Percentiles rank a stretch among this genome's conserved stretches.
Conservation (phyloP, 805 yeast genomes). For the Candida easanensis region DNA sequence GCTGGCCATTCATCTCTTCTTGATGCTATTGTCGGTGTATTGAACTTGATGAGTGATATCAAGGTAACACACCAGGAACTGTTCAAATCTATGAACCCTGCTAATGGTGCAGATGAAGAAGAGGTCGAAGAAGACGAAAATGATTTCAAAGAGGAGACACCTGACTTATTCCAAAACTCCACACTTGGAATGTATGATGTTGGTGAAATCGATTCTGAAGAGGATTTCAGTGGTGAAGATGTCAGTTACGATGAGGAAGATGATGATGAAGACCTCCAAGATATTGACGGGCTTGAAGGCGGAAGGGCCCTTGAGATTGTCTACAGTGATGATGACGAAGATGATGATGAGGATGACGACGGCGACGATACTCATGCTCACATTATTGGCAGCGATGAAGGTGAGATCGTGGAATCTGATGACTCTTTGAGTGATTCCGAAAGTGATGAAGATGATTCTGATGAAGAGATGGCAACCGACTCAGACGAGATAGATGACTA, state of each 20-base stretch:
- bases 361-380: conserved; percentile 24
- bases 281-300: conserved; percentile 16
- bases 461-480: conserved; percentile 20
- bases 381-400: conserved; percentile 30
- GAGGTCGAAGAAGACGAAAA: conserved; percentile 54
- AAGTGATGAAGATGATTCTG: conserved; percentile 12
- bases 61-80: conserved; percentile 55
- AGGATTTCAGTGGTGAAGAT: conserved; percentile 52
- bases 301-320: conserved; percentile 28
- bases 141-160: conserved; percentile 63
- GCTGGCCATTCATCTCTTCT: conserved; percentile 62
- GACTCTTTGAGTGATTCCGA: conserved; percentile 16
- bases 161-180: conserved; percentile 82
- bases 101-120: conserved; percentile 50
- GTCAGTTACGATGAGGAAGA: conserved; percentile 46
- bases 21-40: conserved; percentile 55
- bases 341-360: conserved; percentile 31
- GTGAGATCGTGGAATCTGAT: conserved; percentile 20
- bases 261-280: conserved; percentile 30
- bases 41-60: conserved; percentile 54
- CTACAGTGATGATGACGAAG: conserved; percentile 35
- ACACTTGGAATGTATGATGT: conserved; percentile 94
- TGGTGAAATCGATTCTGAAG: conserved; percentile 65
- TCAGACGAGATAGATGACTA: conserved; percentile 12
- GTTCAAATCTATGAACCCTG: conserved; percentile 44